Conservation (phyloP, 176 grass and related monocot species). For the Cenchrus fungigraminus region DNA sequence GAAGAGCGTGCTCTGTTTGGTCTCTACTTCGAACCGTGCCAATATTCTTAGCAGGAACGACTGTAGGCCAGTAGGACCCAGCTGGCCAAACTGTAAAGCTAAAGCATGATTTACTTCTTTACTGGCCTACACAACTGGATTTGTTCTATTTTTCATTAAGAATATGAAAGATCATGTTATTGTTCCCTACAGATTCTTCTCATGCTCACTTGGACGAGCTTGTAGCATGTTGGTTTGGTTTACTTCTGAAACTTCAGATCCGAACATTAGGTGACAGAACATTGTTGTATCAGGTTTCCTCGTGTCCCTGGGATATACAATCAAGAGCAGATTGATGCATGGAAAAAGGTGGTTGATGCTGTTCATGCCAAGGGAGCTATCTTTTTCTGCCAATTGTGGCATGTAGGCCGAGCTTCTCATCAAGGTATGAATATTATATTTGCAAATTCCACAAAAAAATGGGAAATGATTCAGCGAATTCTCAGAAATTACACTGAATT, state of each 20-base stretch:
- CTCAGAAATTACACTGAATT: not conserved
- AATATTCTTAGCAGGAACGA: too few relatives aligned
- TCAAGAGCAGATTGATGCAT: slow-evolving; percentile 77
- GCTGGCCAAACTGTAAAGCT: too few relatives aligned
- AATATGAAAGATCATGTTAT: too few relatives aligned
- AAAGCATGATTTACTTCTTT: too few relatives aligned
- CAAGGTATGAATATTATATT: slow-evolving; percentile 50
- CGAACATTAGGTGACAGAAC: not conserved
- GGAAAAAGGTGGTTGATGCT: slow-evolving; percentile 92
- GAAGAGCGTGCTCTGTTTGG: not conserved
- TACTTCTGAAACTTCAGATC: not conserved
- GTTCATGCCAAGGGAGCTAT: slow-evolving; percentile 94
- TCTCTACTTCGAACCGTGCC: not conserved
- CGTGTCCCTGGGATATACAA: slow-evolving; percentile 92
- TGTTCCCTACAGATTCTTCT: not conserved
- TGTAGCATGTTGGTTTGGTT: slow-evolving; percentile 3
- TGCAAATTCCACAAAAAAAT: not conserved
- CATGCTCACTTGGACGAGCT: not conserved
- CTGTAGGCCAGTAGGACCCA: too few relatives aligned
- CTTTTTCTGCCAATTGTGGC: slow-evolving; percentile 97
- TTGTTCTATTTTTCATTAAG: too few relatives aligned
- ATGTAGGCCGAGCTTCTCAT: slow-evolving; percentile 93
- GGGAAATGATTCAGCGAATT: not conserved
- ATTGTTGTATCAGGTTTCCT: slow-evolving; percentile 72
- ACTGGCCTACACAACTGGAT: too few relatives aligned